A percentile compares a stretch with the other conserved stretches of the same genome.
phyloP scores from a whole-genome alignment of 495 filamentous ascomycete genomes.

The Penicillium lagena region DNA sequence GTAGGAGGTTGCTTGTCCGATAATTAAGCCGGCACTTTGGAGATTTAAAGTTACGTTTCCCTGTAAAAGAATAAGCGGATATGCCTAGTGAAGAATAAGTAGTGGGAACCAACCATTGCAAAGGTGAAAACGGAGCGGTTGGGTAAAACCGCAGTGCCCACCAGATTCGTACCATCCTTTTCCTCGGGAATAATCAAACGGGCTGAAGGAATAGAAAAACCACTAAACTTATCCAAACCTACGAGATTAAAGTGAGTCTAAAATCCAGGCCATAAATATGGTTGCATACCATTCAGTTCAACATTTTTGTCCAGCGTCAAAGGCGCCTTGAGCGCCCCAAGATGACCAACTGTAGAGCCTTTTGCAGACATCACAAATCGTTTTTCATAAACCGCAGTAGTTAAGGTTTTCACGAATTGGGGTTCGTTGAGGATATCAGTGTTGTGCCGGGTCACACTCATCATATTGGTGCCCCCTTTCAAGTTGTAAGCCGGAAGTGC shows the following conservation, averaged over 20 bases:
- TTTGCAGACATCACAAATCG: conserved; percentile 27
- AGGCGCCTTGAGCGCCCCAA: conserved; percentile 28
- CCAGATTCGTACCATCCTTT: conserved; percentile 28
- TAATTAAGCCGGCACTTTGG: conserved; percentile 25
- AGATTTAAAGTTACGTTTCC: conserved; percentile 43
- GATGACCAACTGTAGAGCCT: conserved; percentile 23
- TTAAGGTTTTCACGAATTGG: conserved; percentile 29
- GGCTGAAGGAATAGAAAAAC: conserved; percentile 37
- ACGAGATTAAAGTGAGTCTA: background rate
- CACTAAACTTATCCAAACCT: conserved; percentile 34
- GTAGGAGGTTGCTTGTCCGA: conserved; percentile 33
- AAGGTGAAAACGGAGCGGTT: conserved; percentile 42
- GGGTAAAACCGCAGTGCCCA: conserved; percentile 29
- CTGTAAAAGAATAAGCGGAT: background rate
- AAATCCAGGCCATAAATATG: background rate
- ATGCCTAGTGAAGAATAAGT: background rate
- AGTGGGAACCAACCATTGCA: conserved; percentile 19
- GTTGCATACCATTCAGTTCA: conserved; percentile 17
- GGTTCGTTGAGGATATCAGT: conserved; percentile 29
- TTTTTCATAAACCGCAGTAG: conserved; percentile 30
- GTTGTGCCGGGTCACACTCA: conserved; percentile 25
- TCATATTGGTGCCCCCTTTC: conserved; percentile 29
- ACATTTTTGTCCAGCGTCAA: conserved; percentile 35
- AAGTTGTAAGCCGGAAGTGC: conserved; percentile 25
- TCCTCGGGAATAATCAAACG: conserved; percentile 30